These are phyloP conservation scores for Encephalitozoon intestinalis DNA, from an alignment of 371 early-diverging fungal genomes.

Conservation along the genomic window DNA sequence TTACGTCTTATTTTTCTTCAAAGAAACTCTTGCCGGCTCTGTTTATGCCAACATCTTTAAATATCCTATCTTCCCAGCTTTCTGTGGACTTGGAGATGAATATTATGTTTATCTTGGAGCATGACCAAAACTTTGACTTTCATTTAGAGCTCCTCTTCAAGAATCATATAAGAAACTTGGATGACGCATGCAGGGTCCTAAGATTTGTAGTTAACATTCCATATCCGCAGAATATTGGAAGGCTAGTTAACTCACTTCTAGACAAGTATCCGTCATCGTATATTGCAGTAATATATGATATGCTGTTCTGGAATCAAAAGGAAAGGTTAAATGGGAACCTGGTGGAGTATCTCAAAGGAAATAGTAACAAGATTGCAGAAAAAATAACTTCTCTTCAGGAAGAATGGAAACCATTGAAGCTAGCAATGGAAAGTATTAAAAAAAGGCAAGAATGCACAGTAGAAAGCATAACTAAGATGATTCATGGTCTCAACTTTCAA, in stretches of 20 bases:
- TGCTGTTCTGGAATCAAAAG: constrained; percentile 4
- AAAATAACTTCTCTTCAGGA: neutral
- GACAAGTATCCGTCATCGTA: constrained; percentile 1
- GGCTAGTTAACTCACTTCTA: neutral
- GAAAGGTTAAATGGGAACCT: neutral
- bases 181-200: constrained; percentile 1
- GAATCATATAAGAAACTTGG: neutral
- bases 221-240: neutral
- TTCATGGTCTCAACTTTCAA: constrained; percentile 1
- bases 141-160: constrained; percentile 8
- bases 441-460: neutral
- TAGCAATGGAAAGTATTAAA: neutral
- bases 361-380: neutral
- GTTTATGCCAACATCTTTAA: constrained; percentile 1
- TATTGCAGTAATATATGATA: constrained; percentile 7
- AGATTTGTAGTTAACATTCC: constrained; percentile 11
- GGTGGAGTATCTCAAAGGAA: neutral
- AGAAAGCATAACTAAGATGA: neutral
- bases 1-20: neutral
- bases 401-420: neutral
- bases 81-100: constrained; percentile 25
- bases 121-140: neutral
- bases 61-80: constrained; percentile 12
- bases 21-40: neutral
- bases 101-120: constrained; percentile 14